Percentiles rank a stretch among this genome's conserved stretches.
These are phyloP conservation scores for Pythium apleroticum DNA, from an alignment of 352 stramenopile species.

Conservation along the genomic window DNA sequence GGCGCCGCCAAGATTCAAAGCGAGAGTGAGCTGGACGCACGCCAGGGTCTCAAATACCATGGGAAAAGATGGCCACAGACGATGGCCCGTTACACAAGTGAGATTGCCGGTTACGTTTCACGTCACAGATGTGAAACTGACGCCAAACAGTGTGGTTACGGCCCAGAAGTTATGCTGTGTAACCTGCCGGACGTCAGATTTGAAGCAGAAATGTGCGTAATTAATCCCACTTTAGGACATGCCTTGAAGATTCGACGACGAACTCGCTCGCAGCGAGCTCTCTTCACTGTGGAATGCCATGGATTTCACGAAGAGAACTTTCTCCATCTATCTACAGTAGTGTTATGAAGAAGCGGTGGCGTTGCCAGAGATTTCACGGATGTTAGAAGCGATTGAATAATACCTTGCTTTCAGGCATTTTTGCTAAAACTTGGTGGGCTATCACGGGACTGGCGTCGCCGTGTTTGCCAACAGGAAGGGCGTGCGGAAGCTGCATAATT, in stretches of 20 bases:
- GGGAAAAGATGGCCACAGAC: too few relatives aligned
- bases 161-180: too few relatives aligned
- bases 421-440: too few relatives aligned
- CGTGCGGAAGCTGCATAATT: neutral
- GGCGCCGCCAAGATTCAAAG: neutral
- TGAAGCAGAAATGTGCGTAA: slow-evolving; percentile 1
- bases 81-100: too few relatives aligned
- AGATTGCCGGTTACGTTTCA: slow-evolving; percentile 3
- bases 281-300: neutral
- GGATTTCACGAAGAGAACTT: neutral
- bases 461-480: too few relatives aligned
- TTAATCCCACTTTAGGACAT: slow-evolving; percentile 9
- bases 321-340: neutral
- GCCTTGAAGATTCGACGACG: neutral
- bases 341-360: neutral
- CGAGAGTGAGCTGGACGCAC: neutral
- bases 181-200: neutral
- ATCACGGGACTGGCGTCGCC: too few relatives aligned
- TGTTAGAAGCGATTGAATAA: too few relatives aligned
- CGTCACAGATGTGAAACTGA: slow-evolving; percentile 4
- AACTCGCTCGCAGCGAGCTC: neutral
- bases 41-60: neutral
- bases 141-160: too few relatives aligned
- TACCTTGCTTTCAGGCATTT: too few relatives aligned
- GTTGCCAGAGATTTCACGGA: too few relatives aligned